Percentiles rank a stretch among this genome's conserved stretches.
phyloP scores from a whole-genome alignment of 108 stramenopile genomes.

The Nitzschia putrida region DNA sequence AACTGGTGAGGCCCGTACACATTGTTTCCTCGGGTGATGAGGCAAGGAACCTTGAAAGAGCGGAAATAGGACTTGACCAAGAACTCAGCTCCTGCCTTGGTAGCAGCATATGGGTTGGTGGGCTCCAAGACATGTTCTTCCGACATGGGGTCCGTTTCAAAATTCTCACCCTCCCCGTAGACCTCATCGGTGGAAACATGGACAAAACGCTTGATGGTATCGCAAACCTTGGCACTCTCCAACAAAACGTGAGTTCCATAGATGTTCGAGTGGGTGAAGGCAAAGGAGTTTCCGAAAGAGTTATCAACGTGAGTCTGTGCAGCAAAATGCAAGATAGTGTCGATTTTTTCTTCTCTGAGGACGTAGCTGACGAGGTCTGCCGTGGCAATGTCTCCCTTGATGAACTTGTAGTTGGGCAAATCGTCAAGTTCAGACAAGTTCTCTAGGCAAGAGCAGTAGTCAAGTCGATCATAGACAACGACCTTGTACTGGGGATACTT shows the following conservation, averaged over 20 bases:
- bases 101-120: slow-evolving; percentile 99
- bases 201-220: slow-evolving; percentile 87
- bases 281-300: slow-evolving; percentile 99
- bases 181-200: slow-evolving; percentile 99
- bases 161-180: slow-evolving; percentile 96
- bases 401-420: slow-evolving; percentile 95
- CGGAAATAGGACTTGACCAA: slow-evolving; percentile 93
- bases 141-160: slow-evolving; percentile 93
- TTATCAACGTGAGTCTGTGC: slow-evolving; percentile 99
- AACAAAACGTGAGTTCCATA: slow-evolving; percentile 98
- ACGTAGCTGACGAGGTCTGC: slow-evolving; percentile 95
- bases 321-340: slow-evolving; percentile 98
- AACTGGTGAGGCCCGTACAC: slow-evolving; percentile 99
- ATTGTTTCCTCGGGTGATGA: slow-evolving; percentile 99
- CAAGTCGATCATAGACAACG: slow-evolving; percentile 94
- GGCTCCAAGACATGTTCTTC: slow-evolving; percentile 97
- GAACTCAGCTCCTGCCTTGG: slow-evolving; percentile 99
- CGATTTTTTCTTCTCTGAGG: slow-evolving; percentile 90
- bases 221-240: slow-evolving; percentile 91
- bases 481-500: slow-evolving; percentile 97
- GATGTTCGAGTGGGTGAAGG: slow-evolving; percentile 98
- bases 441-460: slow-evolving; percentile 96
- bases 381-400: slow-evolving; percentile 95
- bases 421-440: slow-evolving; percentile 86
- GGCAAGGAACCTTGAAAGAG: slow-evolving; percentile 88